phyloP scores from a whole-genome alignment of 805 yeast genomes.

The Starmerella bombicola region DNA sequence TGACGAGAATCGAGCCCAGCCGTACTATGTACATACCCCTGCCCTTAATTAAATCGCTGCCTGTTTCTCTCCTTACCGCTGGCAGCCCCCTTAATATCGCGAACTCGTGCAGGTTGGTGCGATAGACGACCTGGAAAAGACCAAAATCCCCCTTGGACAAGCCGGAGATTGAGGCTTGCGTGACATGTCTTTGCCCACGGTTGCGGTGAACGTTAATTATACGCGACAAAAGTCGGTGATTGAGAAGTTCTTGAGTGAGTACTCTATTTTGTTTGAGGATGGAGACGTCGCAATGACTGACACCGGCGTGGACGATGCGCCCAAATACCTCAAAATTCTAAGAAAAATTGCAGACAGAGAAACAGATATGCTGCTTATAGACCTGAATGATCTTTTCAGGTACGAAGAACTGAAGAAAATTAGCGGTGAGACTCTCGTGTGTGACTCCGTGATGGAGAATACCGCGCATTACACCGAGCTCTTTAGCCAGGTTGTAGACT shows the following conservation, averaged over 20 bases:
- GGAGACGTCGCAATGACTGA: slow-evolving; percentile 8
- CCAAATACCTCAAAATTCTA: slow-evolving; percentile 59
- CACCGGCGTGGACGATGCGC: slow-evolving; percentile 21
- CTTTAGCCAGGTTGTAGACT: slow-evolving; percentile 64
- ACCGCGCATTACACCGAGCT: slow-evolving; percentile 70
- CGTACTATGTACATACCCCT: no score
- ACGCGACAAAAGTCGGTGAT: slow-evolving; percentile 46
- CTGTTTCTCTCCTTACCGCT: neutral
- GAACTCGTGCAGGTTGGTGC: neutral
- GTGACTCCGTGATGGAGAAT: slow-evolving; percentile 53
- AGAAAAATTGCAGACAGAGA: slow-evolving; percentile 82
- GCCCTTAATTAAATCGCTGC: no score
- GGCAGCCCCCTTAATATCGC: neutral
- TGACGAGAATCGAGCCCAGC: no score
- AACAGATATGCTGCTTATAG: slow-evolving; percentile 51
- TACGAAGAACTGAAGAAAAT: slow-evolving; percentile 43
- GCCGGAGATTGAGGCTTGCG: no score
- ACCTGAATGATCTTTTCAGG: slow-evolving; percentile 68
- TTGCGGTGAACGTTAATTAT: slow-evolving; percentile 52
- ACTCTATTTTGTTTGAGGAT: slow-evolving; percentile 34
- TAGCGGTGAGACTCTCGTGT: slow-evolving; percentile 33
- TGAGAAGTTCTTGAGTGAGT: slow-evolving; percentile 56
- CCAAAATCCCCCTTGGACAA: no score
- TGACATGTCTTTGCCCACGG: slow-evolving; percentile 20
- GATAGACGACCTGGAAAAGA: no score